Evolutionary conservation across 2,329 filamentous ascomycete genomes (phyloP).

Genomic region (Basipetospora sp.): DNA sequence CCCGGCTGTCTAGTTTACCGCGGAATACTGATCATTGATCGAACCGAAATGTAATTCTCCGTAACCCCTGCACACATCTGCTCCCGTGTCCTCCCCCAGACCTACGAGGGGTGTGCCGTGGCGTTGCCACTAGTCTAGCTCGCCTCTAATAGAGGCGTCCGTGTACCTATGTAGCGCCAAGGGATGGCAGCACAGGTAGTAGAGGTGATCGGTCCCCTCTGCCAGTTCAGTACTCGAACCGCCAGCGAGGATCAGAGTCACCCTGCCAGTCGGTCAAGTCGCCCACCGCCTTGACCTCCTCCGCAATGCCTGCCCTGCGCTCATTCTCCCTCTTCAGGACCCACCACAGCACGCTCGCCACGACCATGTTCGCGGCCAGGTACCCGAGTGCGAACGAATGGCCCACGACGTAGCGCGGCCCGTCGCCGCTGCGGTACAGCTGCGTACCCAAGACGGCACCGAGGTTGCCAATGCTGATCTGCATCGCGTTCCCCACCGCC

Average conservation of each 20-base stretch:
- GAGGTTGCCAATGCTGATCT: slow-evolving; percentile 56
- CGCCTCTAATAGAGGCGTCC: too few relatives aligned
- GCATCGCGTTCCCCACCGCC: slow-evolving; percentile 53
- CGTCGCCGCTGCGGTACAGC: slow-evolving; percentile 46
- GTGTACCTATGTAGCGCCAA: too few relatives aligned
- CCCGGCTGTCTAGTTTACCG: too few relatives aligned
- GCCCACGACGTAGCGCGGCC: slow-evolving; percentile 49
- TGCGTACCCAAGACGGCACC: slow-evolving; percentile 57
- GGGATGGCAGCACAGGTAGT: too few relatives aligned
- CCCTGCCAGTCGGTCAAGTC: slow-evolving; percentile 41
- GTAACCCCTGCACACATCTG: too few relatives aligned
- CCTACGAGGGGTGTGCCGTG: too few relatives aligned
- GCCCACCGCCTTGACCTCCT: slow-evolving; percentile 33
- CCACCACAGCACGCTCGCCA: slow-evolving; percentile 37
- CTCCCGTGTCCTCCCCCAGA: too few relatives aligned
- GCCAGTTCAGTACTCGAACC: slow-evolving; percentile 49
- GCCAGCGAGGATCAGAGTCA: slow-evolving; percentile 49
- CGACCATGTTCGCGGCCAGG: slow-evolving; percentile 40
- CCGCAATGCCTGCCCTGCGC: slow-evolving; percentile 27
- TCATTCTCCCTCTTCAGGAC: slow-evolving; percentile 44
- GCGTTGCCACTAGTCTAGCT: too few relatives aligned
- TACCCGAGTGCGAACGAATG: slow-evolving; percentile 54
- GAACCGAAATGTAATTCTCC: too few relatives aligned
- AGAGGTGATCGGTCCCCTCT: too few relatives aligned
- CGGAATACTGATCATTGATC: too few relatives aligned